Conservation (phyloP, 257 asterid species). For the Coffea canephora region DNA sequence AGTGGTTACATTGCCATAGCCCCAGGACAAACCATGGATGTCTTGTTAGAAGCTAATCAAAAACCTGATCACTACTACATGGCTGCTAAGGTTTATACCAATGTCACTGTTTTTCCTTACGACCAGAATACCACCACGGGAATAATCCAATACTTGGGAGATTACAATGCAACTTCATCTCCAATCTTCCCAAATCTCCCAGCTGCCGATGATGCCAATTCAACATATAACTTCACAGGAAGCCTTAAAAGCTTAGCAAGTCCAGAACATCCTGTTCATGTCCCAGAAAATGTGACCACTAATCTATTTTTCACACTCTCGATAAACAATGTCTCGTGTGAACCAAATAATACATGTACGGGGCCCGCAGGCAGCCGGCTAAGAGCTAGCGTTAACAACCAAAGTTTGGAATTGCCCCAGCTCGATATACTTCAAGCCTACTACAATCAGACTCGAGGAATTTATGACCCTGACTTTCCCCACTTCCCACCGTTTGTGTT, state of each 20-base stretch:
- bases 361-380: neutral
- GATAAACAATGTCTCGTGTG: constrained; percentile 46
- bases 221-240: constrained; percentile 26
- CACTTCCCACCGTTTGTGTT: constrained; percentile 29
- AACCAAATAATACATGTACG: neutral
- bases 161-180: neutral
- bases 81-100: constrained; percentile 47
- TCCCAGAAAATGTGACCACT: constrained; percentile 37
- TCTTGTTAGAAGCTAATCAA: constrained; percentile 43
- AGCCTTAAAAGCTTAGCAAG: constrained; percentile 43
- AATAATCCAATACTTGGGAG: constrained; percentile 31
- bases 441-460: constrained; percentile 32
- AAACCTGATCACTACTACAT: constrained; percentile 39
- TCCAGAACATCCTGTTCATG: neutral
- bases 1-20: constrained; percentile 34
- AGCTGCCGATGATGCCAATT: constrained; percentile 31
- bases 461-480: constrained; percentile 40
- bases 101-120: constrained; percentile 13
- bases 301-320: constrained; percentile 46
- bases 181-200: constrained; percentile 42
- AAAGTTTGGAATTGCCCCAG: constrained; percentile 37
- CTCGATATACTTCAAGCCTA: constrained; percentile 60
- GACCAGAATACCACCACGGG: constrained; percentile 56
- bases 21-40: constrained; percentile 60
- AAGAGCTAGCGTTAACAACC: constrained; percentile 58